Evolutionary conservation across 2,329 filamentous ascomycete species (phyloP), one percentile per base, ranked within the genome.

Genomic region (Elsinoe perseae): DNA sequence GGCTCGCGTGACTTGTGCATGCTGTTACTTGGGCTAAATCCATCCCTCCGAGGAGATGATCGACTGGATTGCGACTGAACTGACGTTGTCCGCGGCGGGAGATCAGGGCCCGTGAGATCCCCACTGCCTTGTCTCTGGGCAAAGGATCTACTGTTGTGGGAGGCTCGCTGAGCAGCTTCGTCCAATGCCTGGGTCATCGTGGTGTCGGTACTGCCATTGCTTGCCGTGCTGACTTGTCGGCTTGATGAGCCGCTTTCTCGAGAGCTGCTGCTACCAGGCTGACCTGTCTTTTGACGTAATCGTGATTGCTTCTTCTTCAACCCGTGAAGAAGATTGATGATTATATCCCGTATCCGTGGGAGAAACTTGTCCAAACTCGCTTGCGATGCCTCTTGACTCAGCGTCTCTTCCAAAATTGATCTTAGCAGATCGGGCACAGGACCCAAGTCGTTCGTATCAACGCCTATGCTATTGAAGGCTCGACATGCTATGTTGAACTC

Each of bases 401-500:
- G 79, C 1, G 93, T 98, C 57, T 95, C 88, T 72, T 98, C 93
- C 56, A 98, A 80, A 57, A 98, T 97, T 58, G 85, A 84, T 64
- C 93, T 84, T 61, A 98, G 75, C 58, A 91, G 77, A 69, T 98
- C 93, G 4, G 93, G 93, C 2, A 98, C 93, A 64, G 95, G 95
- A 57, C 93, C 93, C 10, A 98, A 79, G 70, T 98, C 93, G 23
- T 84, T 82, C 1, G 91, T 96, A 66, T 98, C 93, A 61, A 98
- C 93, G 60, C 95, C 93, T 66, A 98, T 98, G 58, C 91, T 89
- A 65, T 89, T 89, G 73, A 98, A 98, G 60, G 93, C 92, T 56
- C 93, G 86, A 71, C 92, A 97, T 25, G 93, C 93, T 76, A 98
- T 93, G 73, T 98, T 98, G 79, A 98, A 98, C 73, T 98, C 93